Percentiles rank a stretch among this genome's conserved stretches.
Evolutionary conservation across 2,329 filamentous ascomycete genomes (phyloP).

Genomic region (Xylaria sp.): DNA sequence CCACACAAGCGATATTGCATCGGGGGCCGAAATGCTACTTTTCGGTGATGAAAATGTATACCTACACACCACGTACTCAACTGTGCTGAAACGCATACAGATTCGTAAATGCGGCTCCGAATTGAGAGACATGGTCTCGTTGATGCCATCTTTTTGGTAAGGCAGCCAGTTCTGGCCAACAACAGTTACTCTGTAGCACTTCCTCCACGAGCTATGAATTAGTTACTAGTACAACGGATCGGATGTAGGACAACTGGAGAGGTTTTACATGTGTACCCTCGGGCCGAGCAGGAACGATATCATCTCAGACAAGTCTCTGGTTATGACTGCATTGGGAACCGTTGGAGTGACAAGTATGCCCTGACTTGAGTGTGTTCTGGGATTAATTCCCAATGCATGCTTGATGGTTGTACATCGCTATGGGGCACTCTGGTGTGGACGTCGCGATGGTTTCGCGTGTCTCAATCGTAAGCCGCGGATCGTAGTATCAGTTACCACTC

Average conservation of each 20-base stretch:
- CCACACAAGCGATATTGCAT: no score
- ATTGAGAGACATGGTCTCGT: not conserved
- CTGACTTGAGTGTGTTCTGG: not conserved
- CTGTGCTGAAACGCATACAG: no score
- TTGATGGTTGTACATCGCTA: not conserved
- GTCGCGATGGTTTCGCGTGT: not conserved
- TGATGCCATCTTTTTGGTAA: not conserved
- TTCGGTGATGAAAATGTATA: no score
- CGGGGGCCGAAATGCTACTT: no score
- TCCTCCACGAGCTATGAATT: not conserved
- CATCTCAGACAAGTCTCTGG: not conserved
- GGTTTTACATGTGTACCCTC: conserved; percentile 6
- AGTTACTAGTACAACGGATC: not conserved
- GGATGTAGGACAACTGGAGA: not conserved
- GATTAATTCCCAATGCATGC: not conserved
- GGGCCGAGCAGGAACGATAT: conserved; percentile 4
- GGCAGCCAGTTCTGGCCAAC: not conserved
- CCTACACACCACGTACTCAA: no score
- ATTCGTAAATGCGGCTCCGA: not conserved
- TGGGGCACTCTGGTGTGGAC: not conserved
- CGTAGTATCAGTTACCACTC: not conserved
- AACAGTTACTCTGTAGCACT: not conserved
- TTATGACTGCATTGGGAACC: not conserved
- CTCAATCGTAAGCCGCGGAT: not conserved
- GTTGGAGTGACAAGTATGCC: not conserved